phyloP scores from a whole-genome alignment of 192 early-diverging fungal genomes.

The Linnemannia elongata region DNA sequence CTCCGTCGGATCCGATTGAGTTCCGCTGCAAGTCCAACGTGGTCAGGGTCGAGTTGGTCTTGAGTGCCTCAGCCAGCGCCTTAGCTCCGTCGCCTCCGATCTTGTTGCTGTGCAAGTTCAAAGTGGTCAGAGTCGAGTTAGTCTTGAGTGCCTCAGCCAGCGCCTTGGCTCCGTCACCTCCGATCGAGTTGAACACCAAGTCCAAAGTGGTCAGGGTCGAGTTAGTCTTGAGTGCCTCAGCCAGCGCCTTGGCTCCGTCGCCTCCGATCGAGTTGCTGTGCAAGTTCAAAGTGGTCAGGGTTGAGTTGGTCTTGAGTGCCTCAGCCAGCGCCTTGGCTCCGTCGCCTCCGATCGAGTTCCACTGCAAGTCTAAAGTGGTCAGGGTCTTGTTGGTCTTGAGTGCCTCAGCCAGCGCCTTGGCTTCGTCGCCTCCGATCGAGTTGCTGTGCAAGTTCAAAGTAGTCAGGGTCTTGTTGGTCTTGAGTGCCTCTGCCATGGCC shows the following conservation, averaged over 20 bases:
- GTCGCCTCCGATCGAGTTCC: too few species aligned
- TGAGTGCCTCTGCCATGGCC: too few species aligned
- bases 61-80: constrained; percentile 33
- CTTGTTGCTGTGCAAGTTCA: too few species aligned
- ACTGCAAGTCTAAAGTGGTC: too few species aligned
- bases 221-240: constrained; percentile 27
- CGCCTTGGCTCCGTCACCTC: too few species aligned
- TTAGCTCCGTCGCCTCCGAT: constrained; percentile 9
- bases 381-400: neutral
- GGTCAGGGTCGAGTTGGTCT: neutral
- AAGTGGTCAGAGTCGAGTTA: neutral
- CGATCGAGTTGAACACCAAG: too few species aligned
- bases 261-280: neutral
- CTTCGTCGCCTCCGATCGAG: constrained; percentile 7
- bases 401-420: constrained; percentile 30
- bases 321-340: constrained; percentile 4
- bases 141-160: constrained; percentile 1
- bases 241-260: constrained; percentile 19
- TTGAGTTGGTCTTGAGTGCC: constrained; percentile 25
- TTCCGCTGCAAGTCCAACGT: too few species aligned
- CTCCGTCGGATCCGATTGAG: too few species aligned
- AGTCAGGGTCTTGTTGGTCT: too few species aligned
- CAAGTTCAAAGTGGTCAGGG: constrained; percentile 28
- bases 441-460: too few species aligned
- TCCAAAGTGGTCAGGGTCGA: neutral